Percentiles rank a stretch among this genome's conserved stretches.
These are phyloP conservation scores for Ganoderma sinense DNA, from an alignment of 1,284 basidiomycete species.

Conservation along the genomic window DNA sequence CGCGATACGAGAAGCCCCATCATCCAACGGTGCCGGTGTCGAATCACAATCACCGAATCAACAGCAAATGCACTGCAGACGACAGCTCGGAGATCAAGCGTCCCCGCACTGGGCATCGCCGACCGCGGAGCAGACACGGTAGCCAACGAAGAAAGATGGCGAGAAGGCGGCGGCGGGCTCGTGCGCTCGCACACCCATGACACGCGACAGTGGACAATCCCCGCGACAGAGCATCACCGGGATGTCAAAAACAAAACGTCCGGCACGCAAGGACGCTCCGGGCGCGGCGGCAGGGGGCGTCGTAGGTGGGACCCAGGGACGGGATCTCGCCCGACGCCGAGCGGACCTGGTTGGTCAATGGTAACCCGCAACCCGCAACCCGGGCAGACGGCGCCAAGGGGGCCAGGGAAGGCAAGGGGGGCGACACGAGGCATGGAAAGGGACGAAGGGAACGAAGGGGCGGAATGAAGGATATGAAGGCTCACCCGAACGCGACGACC, in stretches of 20 bases:
- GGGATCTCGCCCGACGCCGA: not conserved
- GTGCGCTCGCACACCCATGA: not conserved
- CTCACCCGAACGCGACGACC: slow-evolving; percentile 91
- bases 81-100: not conserved
- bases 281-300: not conserved
- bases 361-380: not conserved
- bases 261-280: not conserved
- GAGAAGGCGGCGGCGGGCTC: slow-evolving; percentile 6
- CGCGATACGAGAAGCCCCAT: not conserved
- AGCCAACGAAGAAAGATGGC: not conserved
- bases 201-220: not conserved
- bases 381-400: slow-evolving; percentile 1
- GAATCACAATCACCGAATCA: not conserved
- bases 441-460: slow-evolving; percentile 32
- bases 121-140: not conserved
- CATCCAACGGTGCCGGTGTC: not conserved
- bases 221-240: not conserved
- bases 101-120: not conserved
- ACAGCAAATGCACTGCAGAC: not conserved
- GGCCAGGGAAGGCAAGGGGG: not conserved
- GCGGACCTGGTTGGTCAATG: too few species aligned
- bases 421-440: slow-evolving; percentile 6
- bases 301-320: not conserved
- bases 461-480: slow-evolving; percentile 28
- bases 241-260: not conserved